phyloP scores from a whole-genome alignment of 108 stramenopile genomes.

The Nannochloropsis gaditana region DNA sequence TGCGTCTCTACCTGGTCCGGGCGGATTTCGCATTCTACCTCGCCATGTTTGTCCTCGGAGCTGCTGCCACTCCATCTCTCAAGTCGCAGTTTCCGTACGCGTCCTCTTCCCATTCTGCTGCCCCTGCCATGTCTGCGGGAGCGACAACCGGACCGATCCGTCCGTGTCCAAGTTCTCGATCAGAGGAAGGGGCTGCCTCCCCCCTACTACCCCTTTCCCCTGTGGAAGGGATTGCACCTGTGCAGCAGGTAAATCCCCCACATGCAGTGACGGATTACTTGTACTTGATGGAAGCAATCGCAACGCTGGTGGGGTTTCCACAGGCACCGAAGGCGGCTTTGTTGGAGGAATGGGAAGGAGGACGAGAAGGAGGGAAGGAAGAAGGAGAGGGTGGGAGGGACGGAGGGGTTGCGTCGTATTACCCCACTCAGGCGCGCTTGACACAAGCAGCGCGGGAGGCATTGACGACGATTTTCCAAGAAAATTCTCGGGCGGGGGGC shows the following conservation, averaged over 20 bases:
- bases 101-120: slow-evolving; percentile 28
- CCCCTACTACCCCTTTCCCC: neutral
- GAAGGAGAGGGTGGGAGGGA: neutral
- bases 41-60: slow-evolving; percentile 60
- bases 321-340: neutral
- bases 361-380: neutral
- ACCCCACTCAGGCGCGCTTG: slow-evolving; percentile 31
- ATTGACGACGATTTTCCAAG: slow-evolving; percentile 23
- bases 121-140: neutral
- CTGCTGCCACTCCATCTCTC: slow-evolving; percentile 56
- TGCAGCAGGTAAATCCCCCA: neutral
- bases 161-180: neutral
- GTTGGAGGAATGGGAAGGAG: neutral
- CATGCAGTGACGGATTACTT: slow-evolving; percentile 60
- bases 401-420: neutral
- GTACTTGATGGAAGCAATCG: slow-evolving; percentile 49
- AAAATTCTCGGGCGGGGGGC: slow-evolving; percentile 37
- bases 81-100: slow-evolving; percentile 63
- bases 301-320: neutral
- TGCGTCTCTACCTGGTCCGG: slow-evolving; percentile 62
- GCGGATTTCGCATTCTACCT: slow-evolving; percentile 66
- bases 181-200: neutral
- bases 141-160: neutral
- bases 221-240: neutral
- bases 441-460: slow-evolving; percentile 43